A percentile compares a stretch with the other conserved stretches of the same genome.
Evolutionary conservation across 768 basidiomycete genomes (phyloP).

Genomic region (Phylloporus scabripes): DNA sequence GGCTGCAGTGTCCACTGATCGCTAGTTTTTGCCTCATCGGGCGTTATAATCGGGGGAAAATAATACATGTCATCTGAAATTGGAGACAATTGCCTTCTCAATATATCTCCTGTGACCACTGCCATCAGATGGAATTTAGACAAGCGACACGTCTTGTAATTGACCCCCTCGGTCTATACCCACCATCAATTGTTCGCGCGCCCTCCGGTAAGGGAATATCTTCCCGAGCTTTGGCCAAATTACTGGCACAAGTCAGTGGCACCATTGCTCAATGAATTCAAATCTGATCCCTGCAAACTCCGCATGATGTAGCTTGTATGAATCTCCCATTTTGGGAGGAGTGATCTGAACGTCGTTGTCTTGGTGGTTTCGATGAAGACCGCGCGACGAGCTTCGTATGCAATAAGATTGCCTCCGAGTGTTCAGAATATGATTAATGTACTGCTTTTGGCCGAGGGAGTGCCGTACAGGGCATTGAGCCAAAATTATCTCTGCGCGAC

Average conservation of each 20-base stretch:
- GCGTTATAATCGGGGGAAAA: slow-evolving; percentile 7
- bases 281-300: slow-evolving; percentile 17
- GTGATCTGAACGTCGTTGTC: slow-evolving; percentile 8
- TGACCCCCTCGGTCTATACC: slow-evolving; percentile 23
- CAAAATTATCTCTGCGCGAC: slow-evolving; percentile 6
- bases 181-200: slow-evolving; percentile 7
- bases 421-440: slow-evolving; percentile 3
- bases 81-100: slow-evolving; percentile 7
- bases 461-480: neutral
- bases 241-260: slow-evolving; percentile 1
- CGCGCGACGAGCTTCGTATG: slow-evolving; percentile 9
- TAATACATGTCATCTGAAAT: slow-evolving; percentile 6
- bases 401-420: slow-evolving; percentile 13
- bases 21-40: neutral
- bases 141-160: slow-evolving; percentile 4
- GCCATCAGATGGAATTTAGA: slow-evolving; percentile 7
- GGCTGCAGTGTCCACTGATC: neutral
- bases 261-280: slow-evolving; percentile 1
- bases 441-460: slow-evolving; percentile 3
- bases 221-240: slow-evolving; percentile 7
- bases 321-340: slow-evolving; percentile 8
- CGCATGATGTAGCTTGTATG: slow-evolving; percentile 1
- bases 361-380: slow-evolving; percentile 12
- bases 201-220: slow-evolving; percentile 13
- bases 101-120: slow-evolving; percentile 9